phyloP scores from a whole-genome alignment of 2,329 filamentous ascomycete genomes.

The Akanthomyces lecanii region DNA sequence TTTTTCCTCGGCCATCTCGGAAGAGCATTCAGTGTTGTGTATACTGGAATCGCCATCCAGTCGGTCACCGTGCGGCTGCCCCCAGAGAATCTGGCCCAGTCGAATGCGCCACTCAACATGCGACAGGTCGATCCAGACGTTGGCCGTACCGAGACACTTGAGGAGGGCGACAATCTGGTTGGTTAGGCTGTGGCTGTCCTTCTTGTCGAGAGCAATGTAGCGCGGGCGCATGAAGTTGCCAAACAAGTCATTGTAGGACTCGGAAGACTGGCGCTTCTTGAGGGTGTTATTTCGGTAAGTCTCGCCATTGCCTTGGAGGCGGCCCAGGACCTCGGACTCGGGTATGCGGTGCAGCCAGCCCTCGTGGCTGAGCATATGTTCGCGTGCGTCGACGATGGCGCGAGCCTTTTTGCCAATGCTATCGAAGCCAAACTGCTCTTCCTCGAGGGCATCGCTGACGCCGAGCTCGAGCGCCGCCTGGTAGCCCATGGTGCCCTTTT shows the following conservation, averaged over 20 bases:
- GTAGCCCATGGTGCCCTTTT: conserved; percentile 67
- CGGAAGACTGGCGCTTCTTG: conserved; percentile 47
- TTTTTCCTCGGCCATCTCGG: conserved; percentile 56
- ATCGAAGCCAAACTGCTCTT: conserved; percentile 58
- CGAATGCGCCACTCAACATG: conserved; percentile 71
- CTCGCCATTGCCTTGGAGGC: conserved; percentile 53
- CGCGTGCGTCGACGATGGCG: conserved; percentile 54
- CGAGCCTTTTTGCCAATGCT: conserved; percentile 51
- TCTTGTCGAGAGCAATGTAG: conserved; percentile 51
- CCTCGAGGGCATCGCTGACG: conserved; percentile 60
- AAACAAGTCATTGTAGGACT: conserved; percentile 61
- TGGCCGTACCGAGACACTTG: conserved; percentile 58
- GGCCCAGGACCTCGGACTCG: conserved; percentile 54
- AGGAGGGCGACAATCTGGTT: conserved; percentile 68
- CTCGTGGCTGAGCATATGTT: conserved; percentile 49
- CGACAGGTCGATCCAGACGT: conserved; percentile 72
- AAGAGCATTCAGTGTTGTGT: conserved; percentile 43
- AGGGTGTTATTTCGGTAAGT: conserved; percentile 52
- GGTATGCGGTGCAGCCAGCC: conserved; percentile 54
- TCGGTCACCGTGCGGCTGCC: conserved; percentile 46
- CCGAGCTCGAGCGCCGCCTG: conserved; percentile 63
- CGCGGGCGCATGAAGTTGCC: conserved; percentile 55
- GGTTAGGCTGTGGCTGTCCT: conserved; percentile 58
- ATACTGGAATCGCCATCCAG: conserved; percentile 50
- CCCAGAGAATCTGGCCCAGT: conserved; percentile 69